Conservation (phyloP, 2,329 filamentous ascomycete genomes). For the Didymella pomorum region DNA sequence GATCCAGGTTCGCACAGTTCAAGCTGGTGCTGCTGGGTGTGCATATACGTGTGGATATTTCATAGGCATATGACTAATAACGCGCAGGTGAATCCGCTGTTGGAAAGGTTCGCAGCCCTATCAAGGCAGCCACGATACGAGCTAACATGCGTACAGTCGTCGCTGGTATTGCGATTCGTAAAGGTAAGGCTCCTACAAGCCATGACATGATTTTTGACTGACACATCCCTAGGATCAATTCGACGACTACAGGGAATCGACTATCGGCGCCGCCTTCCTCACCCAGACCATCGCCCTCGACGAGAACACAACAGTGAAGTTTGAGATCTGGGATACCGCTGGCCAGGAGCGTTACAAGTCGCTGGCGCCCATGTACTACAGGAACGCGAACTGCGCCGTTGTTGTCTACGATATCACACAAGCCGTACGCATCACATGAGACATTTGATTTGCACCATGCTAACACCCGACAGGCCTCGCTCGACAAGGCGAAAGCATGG, state of each 20-base stretch:
- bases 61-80: slow-evolving; percentile 28
- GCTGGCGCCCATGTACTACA: slow-evolving; percentile 98
- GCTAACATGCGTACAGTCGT: slow-evolving; percentile 72
- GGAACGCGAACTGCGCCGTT: slow-evolving; percentile 98
- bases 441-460: slow-evolving; percentile 25
- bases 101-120: slow-evolving; percentile 76
- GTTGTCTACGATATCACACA: slow-evolving; percentile 99
- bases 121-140: slow-evolving; percentile 37
- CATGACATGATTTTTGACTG: not conserved
- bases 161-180: slow-evolving; percentile 95
- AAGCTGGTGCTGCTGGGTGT: slow-evolving; percentile 96
- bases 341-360: slow-evolving; percentile 99
- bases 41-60: slow-evolving; percentile 37
- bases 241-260: slow-evolving; percentile 96
- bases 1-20: slow-evolving; percentile 92
- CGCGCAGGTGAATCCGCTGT: slow-evolving; percentile 93
- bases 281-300: slow-evolving; percentile 99
- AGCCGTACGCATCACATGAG: slow-evolving; percentile 70
- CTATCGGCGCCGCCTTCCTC: slow-evolving; percentile 97
- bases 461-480: slow-evolving; percentile 72
- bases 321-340: slow-evolving; percentile 93
- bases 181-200: slow-evolving; percentile 69
- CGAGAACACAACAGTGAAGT: slow-evolving; percentile 98
- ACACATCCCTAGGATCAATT: slow-evolving; percentile 82
- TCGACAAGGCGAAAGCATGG: slow-evolving; percentile 99